These are phyloP conservation scores for Aspergillus quadricinctus DNA, from an alignment of 2,329 filamentous ascomycete genomes.

Conservation along the genomic window DNA sequence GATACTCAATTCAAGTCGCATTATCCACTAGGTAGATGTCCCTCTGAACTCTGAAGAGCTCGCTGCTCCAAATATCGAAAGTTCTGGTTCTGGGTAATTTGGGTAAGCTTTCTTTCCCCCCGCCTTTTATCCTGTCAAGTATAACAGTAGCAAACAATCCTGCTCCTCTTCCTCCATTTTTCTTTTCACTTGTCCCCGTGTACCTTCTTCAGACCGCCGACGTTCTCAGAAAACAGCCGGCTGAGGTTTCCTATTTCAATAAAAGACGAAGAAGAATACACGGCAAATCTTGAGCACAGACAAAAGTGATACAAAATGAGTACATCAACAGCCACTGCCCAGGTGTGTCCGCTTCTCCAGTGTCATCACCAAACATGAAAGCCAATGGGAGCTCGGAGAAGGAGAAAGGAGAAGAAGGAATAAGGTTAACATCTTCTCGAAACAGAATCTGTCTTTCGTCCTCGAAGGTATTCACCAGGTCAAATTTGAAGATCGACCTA, in stretches of 20 bases:
- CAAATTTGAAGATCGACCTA: constrained; percentile 68
- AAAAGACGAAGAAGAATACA: neutral
- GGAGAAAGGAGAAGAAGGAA: neutral
- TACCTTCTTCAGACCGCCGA: neutral
- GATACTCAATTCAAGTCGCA: neutral
- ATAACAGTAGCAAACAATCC: neutral
- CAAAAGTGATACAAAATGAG: neutral
- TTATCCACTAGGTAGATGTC: neutral
- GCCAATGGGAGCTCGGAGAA: neutral
- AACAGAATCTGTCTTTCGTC: constrained; percentile 76
- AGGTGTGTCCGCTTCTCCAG: neutral
- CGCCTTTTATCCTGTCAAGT: neutral
- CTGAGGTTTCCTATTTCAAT: neutral
- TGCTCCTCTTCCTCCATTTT: neutral
- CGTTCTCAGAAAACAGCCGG: neutral
- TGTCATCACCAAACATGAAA: neutral
- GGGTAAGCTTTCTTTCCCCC: neutral
- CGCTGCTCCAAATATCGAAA: neutral
- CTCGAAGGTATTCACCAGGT: constrained; percentile 72
- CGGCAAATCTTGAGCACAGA: neutral
- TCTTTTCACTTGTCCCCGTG: neutral
- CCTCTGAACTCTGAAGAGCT: neutral
- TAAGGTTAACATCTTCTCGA: neutral
- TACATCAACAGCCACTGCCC: neutral
- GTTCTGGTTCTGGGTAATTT: neutral